Evolutionary conservation across 2,329 filamentous ascomycete species (phyloP).

Genomic region (Diplocarpon mali): DNA sequence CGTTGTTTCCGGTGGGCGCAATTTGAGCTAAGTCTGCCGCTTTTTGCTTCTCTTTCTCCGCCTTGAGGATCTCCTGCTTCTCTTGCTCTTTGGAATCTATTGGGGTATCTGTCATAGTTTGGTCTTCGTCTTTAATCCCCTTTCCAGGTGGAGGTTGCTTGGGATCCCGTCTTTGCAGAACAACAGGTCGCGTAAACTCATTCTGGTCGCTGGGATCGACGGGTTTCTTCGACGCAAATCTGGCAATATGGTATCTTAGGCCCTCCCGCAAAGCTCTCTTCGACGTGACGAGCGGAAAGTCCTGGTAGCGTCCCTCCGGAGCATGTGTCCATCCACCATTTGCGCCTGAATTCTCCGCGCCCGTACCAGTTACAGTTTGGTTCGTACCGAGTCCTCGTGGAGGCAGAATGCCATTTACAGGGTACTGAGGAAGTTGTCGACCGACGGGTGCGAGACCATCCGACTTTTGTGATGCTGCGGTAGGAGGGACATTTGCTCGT

Average conservation of each 20-base stretch:
- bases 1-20: slow-evolving; percentile 62
- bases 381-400: slow-evolving; percentile 1
- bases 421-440: slow-evolving; percentile 9
- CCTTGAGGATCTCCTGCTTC: slow-evolving; percentile 56
- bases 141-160: slow-evolving; percentile 54
- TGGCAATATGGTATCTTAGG: slow-evolving; percentile 78
- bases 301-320: slow-evolving; percentile 34
- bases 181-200: slow-evolving; percentile 79
- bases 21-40: slow-evolving; percentile 88
- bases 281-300: slow-evolving; percentile 68
- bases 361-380: slow-evolving; percentile 24
- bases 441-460: slow-evolving; percentile 14
- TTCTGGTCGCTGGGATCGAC: slow-evolving; percentile 60
- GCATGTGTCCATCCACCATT: slow-evolving; percentile 49
- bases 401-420: slow-evolving; percentile 13
- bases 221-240: slow-evolving; percentile 50
- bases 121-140: slow-evolving; percentile 48
- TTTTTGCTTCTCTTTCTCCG: slow-evolving; percentile 74
- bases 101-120: slow-evolving; percentile 28
- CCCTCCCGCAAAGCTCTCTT: slow-evolving; percentile 71
- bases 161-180: slow-evolving; percentile 81
- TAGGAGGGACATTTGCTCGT: slow-evolving; percentile 27
- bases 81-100: slow-evolving; percentile 50
- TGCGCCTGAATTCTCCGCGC: slow-evolving; percentile 31
- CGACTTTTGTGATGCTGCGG: slow-evolving; percentile 11